Evolutionary conservation across 208 protist genomes (phyloP), one percentile per base, ranked within the genome.

Genomic region (Wallacemonas sp.): DNA sequence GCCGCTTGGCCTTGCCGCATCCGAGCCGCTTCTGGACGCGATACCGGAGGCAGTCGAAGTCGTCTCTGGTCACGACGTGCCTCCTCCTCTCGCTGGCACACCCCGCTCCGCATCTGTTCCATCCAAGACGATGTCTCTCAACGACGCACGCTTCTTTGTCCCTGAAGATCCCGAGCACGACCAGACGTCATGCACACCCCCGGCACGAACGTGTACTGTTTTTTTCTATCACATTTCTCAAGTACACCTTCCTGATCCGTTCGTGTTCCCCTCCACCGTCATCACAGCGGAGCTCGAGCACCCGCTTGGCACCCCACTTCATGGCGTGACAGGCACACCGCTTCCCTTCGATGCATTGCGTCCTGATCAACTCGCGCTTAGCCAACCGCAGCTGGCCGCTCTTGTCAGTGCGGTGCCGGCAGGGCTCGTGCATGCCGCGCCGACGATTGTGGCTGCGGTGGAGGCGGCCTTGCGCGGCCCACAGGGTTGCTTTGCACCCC

Each of bases 171-270:
- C n/a, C n/a, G n/a, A n/a, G n/a, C n/a, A n/a, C 15, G 36, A 49
- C 44, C 44, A 49, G 17, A 19, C 19, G 44, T 17, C 17, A 19
- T 28, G 31, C 1, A 17, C 38, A 14, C 21, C 47, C 15, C 27
- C 26, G 12, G 3, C 31, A 30, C 24, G 26, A 19, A 54, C 22
- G 9, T 54, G 22, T 38, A 33, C 24, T 12, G 27, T 64, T 15
- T 84, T 83, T 47, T 95, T 80, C 58, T 95, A 95, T 46, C 85
- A 95, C 66, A 27, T 95, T 33, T 90, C 86, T 11, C 83, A 95
- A 42, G 46, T 93, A 4, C 66, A 70, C 47, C 72, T 90, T 15
- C 83, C 82, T 15, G 63, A 66, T 1, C 59, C 46, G 22, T 87
- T 80, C 56, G 62, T 68, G 27, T 56, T 92, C 22, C 71, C 84